phyloP scores from a whole-genome alignment of 2,329 filamentous ascomycete genomes.

The Ceratocystis cacaofunesta region DNA sequence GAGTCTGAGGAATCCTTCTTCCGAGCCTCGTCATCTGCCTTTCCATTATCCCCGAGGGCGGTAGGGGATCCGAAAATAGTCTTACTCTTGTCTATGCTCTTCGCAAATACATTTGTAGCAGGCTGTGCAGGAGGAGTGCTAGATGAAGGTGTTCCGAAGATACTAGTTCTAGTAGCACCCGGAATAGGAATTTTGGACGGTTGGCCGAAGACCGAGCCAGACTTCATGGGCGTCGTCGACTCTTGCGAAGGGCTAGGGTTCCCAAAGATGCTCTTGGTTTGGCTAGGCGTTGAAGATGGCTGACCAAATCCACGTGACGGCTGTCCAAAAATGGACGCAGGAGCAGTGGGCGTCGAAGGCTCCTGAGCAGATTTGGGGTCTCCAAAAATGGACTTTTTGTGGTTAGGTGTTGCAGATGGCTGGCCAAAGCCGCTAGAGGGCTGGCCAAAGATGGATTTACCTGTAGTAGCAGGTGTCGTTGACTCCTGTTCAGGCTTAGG shows the following conservation, averaged over 20 bases:
- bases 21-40: background rate
- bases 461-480: background rate
- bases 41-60: background rate
- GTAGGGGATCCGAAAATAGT: background rate
- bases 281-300: conserved; percentile 1
- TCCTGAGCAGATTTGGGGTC: background rate
- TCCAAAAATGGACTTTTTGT: conserved; percentile 13
- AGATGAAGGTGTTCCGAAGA: conserved; percentile 18
- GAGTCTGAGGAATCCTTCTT: background rate
- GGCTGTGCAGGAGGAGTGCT: conserved; percentile 1
- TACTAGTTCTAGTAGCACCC: conserved; percentile 12
- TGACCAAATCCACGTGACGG: background rate
- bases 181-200: conserved; percentile 4
- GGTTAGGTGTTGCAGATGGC: background rate
- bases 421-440: background rate
- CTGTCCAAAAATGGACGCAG: background rate
- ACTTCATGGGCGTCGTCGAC: background rate
- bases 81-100: conserved; percentile 14
- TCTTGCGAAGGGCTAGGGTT: conserved; percentile 4
- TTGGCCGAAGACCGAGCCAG: background rate
- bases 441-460: conserved; percentile 2
- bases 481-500: background rate
- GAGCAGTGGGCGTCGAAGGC: background rate
- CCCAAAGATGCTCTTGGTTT: conserved; percentile 7
- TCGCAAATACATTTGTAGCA: conserved; percentile 10